Conservation (phyloP, 2,329 filamentous ascomycete genomes). For the Iodosphaeria phyllophila region DNA sequence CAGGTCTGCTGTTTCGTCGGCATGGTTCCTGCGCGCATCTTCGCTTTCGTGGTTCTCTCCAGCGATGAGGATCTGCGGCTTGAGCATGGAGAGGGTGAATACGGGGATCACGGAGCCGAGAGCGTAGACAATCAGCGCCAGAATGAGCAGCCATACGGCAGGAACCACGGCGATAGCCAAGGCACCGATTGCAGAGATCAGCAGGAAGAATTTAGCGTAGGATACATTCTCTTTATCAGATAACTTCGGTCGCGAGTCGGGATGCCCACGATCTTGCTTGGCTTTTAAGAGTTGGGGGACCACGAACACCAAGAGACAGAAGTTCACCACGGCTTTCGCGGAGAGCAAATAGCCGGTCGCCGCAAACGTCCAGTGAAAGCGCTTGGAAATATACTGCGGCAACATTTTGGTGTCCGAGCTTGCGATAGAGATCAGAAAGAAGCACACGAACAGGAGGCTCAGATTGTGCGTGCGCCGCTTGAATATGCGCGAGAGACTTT, state of each 20-base stretch:
- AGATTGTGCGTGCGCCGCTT: slow-evolving; percentile 21
- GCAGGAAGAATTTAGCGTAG: slow-evolving; percentile 18
- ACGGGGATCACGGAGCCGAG: slow-evolving; percentile 28
- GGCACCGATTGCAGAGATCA: slow-evolving; percentile 21
- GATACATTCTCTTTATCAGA: slow-evolving; percentile 1
- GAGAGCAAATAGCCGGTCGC: slow-evolving; percentile 28
- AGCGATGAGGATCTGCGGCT: slow-evolving; percentile 20
- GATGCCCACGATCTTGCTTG: too few relatives aligned
- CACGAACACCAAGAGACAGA: slow-evolving; percentile 21
- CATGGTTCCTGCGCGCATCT: too few relatives aligned
- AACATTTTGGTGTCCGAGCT: slow-evolving; percentile 31
- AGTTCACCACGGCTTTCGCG: slow-evolving; percentile 27
- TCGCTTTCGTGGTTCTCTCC: too few relatives aligned
- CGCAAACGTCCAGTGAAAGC: slow-evolving; percentile 26
- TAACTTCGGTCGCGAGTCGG: too few relatives aligned
- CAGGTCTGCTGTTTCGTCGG: too few relatives aligned
- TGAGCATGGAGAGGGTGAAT: slow-evolving; percentile 28
- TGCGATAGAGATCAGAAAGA: slow-evolving; percentile 27
- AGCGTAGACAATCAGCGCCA: slow-evolving; percentile 24
- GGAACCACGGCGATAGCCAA: slow-evolving; percentile 20
- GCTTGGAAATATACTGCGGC: slow-evolving; percentile 29
- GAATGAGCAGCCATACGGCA: slow-evolving; percentile 20
- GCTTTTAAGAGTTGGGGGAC: slow-evolving; percentile 19
- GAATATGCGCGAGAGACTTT: slow-evolving; percentile 14
- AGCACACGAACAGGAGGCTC: slow-evolving; percentile 21